Conservation (phyloP, 1,284 basidiomycete species). For the Cystobasidium pallidum region DNA sequence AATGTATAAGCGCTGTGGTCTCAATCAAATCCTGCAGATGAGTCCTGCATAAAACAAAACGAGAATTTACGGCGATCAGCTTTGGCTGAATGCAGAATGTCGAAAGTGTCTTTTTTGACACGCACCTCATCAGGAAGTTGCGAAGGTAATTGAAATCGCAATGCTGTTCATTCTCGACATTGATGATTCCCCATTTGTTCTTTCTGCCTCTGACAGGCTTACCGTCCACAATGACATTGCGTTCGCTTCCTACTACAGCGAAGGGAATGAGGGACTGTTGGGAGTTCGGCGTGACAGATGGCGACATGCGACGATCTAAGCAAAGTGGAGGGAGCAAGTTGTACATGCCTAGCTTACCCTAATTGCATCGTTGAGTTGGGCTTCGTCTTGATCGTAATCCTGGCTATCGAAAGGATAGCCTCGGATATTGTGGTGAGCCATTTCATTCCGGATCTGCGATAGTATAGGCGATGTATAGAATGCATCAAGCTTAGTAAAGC, state of each 20-base stretch:
- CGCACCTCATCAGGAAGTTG: constrained; percentile 89
- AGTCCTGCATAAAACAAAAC: constrained; percentile 63
- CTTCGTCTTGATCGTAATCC: constrained; percentile 87
- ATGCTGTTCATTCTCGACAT: constrained; percentile 93
- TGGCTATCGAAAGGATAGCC: constrained; percentile 97
- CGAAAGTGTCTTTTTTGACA: neutral
- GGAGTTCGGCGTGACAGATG: too few relatives aligned
- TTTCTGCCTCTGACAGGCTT: constrained; percentile 93
- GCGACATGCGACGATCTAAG: too few relatives aligned
- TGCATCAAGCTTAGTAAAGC: constrained; percentile 1
- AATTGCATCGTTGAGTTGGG: constrained; percentile 86
- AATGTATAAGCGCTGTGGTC: constrained; percentile 97
- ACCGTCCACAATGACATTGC: constrained; percentile 90
- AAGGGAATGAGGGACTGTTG: constrained; percentile 87
- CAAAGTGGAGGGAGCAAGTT: too few relatives aligned
- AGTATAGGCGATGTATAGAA: neutral
- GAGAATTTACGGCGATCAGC: too few relatives aligned
- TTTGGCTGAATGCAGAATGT: too few relatives aligned
- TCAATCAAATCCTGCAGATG: constrained; percentile 98
- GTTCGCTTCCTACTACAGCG: constrained; percentile 93
- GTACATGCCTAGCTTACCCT: constrained; percentile 64
- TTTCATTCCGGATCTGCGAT: constrained; percentile 82
- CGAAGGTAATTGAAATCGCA: constrained; percentile 98
- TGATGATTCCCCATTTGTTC: constrained; percentile 97
- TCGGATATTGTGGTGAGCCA: constrained; percentile 82